Conservation (phyloP, 805 yeast species). For the Candida vaughaniae region DNA sequence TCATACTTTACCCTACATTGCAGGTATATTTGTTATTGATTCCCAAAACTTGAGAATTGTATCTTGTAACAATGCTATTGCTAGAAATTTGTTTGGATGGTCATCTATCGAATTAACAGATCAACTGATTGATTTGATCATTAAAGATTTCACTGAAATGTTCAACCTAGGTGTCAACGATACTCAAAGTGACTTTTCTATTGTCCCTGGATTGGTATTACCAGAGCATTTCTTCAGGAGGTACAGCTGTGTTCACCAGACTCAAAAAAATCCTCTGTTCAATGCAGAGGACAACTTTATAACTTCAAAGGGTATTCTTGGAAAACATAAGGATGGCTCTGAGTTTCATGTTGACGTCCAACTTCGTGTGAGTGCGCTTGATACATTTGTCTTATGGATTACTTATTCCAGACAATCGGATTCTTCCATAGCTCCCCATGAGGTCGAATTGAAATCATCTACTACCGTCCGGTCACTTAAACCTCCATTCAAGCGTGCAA, state of each 20-base stretch:
- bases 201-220: constrained; percentile 68
- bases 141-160: constrained; percentile 60
- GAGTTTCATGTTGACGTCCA: constrained; percentile 72
- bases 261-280: constrained; percentile 3
- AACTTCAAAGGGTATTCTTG: constrained; percentile 66
- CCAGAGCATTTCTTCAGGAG: constrained; percentile 91
- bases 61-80: constrained; percentile 77
- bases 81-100: constrained; percentile 75
- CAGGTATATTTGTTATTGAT: constrained; percentile 77
- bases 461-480: constrained; percentile 1
- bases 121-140: constrained; percentile 50
- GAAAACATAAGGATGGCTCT: constrained; percentile 69
- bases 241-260: constrained; percentile 44
- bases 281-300: constrained; percentile 42
- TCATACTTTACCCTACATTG: constrained; percentile 80
- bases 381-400: constrained; percentile 73
- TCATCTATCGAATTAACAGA: constrained; percentile 44
- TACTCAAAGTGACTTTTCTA: constrained; percentile 18
- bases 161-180: constrained; percentile 39
- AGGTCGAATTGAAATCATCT: not conserved
- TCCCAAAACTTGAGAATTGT: constrained; percentile 49
- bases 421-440: constrained; percentile 2
- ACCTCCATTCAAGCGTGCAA: constrained; percentile 14
- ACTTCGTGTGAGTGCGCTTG: constrained; percentile 62
- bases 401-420: constrained; percentile 63